Percentiles rank a stretch among this genome's conserved stretches.
These are phyloP conservation scores for Mycena filopes DNA, from an alignment of 768 basidiomycete genomes.

Conservation along the genomic window DNA sequence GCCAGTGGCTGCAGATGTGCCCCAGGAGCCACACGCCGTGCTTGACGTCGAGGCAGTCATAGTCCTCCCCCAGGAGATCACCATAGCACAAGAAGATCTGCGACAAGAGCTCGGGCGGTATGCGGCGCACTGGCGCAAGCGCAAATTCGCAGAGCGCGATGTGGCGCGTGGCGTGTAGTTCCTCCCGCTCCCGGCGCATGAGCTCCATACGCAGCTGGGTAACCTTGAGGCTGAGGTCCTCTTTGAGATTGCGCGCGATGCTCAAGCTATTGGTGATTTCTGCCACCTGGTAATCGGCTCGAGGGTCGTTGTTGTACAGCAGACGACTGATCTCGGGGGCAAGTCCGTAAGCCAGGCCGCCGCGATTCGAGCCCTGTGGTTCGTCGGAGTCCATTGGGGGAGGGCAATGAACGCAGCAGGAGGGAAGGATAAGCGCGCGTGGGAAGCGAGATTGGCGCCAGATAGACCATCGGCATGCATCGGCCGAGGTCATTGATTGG, in stretches of 20 bases:
- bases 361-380: too few relatives aligned
- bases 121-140: slow-evolving; percentile 7
- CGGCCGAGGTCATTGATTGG: too few relatives aligned
- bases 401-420: too few relatives aligned
- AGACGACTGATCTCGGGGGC: slow-evolving; percentile 3
- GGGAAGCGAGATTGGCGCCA: too few relatives aligned
- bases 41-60: background rate
- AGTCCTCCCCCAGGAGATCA: background rate
- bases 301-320: slow-evolving; percentile 16
- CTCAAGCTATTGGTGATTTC: slow-evolving; percentile 5
- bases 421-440: too few relatives aligned
- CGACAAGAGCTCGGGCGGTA: slow-evolving; percentile 12
- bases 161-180: slow-evolving; percentile 11
- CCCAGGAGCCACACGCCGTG: slow-evolving; percentile 5
- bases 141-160: slow-evolving; percentile 13
- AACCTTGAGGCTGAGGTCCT: background rate
- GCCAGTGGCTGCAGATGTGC: slow-evolving; percentile 24
- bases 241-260: slow-evolving; percentile 1
- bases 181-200: slow-evolving; percentile 8
- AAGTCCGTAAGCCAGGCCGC: slow-evolving; percentile 10
- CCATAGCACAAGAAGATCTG: slow-evolving; percentile 9
- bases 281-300: slow-evolving; percentile 11
- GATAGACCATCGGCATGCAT: too few relatives aligned
- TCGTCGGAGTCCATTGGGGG: too few relatives aligned
- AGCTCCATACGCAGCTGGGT: slow-evolving; percentile 2